Evolutionary conservation across 2,329 filamentous ascomycete species (phyloP).

Genomic region (Cladosporium halotolerans): DNA sequence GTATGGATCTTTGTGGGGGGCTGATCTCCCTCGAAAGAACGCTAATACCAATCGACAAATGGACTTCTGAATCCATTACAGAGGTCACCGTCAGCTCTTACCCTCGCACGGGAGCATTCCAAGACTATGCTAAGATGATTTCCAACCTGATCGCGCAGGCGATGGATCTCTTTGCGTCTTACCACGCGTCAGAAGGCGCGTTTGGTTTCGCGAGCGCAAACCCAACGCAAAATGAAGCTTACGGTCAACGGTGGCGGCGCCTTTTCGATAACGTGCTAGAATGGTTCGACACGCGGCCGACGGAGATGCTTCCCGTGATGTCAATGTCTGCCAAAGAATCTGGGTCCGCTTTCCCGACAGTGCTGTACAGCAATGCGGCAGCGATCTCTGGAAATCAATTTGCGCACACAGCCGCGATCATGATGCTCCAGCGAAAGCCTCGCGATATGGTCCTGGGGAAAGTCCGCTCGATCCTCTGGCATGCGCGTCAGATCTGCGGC

Average conservation of each 20-base stretch:
- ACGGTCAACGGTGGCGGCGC: slow-evolving; percentile 16
- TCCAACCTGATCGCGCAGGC: slow-evolving; percentile 49
- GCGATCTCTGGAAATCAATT: slow-evolving; percentile 44
- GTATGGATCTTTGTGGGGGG: slow-evolving; percentile 50
- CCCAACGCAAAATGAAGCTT: slow-evolving; percentile 14
- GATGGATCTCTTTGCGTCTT: slow-evolving; percentile 15
- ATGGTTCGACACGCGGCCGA: slow-evolving; percentile 21
- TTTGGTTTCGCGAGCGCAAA: slow-evolving; percentile 3
- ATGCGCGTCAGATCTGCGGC: slow-evolving; percentile 39
- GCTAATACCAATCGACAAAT: slow-evolving; percentile 42
- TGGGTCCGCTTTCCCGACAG: slow-evolving; percentile 25
- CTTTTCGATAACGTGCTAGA: slow-evolving; percentile 22
- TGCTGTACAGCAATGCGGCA: slow-evolving; percentile 40
- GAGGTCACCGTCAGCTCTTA: slow-evolving; percentile 29
- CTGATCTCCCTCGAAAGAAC: slow-evolving; percentile 46
- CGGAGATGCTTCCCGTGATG: slow-evolving; percentile 22
- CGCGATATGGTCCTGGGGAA: slow-evolving; percentile 10
- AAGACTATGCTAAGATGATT: slow-evolving; percentile 53
- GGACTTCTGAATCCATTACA: slow-evolving; percentile 35
- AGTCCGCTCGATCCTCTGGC: slow-evolving; percentile 36
- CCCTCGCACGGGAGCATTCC: slow-evolving; percentile 27
- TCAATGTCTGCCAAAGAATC: slow-evolving; percentile 17
- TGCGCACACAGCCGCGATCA: slow-evolving; percentile 48
- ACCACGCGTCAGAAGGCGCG: slow-evolving; percentile 5
- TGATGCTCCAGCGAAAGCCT: slow-evolving; percentile 45